Base-by-base conservation (phyloP, 805 yeast species). In the Ogataea degrootiae region DNA sequence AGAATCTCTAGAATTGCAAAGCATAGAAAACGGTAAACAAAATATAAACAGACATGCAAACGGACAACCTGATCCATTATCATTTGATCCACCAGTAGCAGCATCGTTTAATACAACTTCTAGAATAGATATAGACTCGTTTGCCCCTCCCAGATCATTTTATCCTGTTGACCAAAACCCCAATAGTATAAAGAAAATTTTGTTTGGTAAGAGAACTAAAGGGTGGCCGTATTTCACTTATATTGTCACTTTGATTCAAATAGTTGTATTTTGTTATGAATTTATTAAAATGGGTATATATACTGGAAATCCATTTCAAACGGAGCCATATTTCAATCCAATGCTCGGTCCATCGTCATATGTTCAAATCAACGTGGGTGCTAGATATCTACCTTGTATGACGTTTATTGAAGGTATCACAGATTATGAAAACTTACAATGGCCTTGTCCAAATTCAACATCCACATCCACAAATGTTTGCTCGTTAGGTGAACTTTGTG, bases 291-390 rank as follows among this genome's bases (percentile, higher is more conserved):
- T 80, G 86, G 75, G 80, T 6, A 56, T 61, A 6, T 67, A 78
- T 39, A 84, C 90, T 0, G 87, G 87, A 2, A 72, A 77, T 15
- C 79, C 84, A 4, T 74, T 85, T 50, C 87, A 81, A 59, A 80
- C 87, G 0, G 63, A 81, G 54, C 91, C 91, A 5, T 76, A 79
- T 50, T 82, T 85, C 69, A 85, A 85, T 60, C 91, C 90, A 6
- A 84, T 85, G 90, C 61, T 85, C 26, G 91, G 91, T 1, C 91
- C 91, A 12, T 82, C 88, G 2, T 67, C 83, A 0, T 82, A 82
- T 56, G 68, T 83, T 1, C 73, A 80, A 58, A 82, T 85, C 47
- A 77, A 80, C 54, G 75, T 82, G 76, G 91, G 91, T 2, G 83
- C 88, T 3, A 62, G 90, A 31, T 85, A 82, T 60, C 73, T 77